Conservation (phyloP, 768 basidiomycete genomes). For the Strobilomyces dryophilus region DNA sequence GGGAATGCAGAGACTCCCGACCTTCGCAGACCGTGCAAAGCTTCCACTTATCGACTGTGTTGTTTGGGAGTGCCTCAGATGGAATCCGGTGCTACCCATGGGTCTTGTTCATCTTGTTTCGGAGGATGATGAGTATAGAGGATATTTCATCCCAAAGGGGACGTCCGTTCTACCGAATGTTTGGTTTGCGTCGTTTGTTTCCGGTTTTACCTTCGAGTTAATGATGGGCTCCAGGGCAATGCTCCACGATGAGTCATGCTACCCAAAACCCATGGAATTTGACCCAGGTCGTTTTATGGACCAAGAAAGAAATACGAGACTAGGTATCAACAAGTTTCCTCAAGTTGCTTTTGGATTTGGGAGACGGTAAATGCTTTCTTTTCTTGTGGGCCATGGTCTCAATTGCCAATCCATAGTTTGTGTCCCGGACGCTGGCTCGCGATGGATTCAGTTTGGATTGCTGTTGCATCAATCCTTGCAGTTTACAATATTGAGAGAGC, state of each 20-base stretch:
- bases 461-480: constrained; percentile 37
- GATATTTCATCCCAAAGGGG: constrained; percentile 42
- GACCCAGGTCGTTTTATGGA: constrained; percentile 36
- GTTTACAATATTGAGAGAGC: constrained; percentile 38
- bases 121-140: constrained; percentile 43
- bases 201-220: constrained; percentile 11
- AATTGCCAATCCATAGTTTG: constrained; percentile 23
- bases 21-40: constrained; percentile 37
- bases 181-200: constrained; percentile 33
- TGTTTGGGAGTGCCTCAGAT: constrained; percentile 35
- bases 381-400: neutral
- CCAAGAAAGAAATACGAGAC: constrained; percentile 19
- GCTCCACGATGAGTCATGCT: constrained; percentile 35
- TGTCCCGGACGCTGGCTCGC: constrained; percentile 46
- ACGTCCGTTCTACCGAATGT: constrained; percentile 44
- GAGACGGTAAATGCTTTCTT: constrained; percentile 27
- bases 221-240: constrained; percentile 33
- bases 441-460: constrained; percentile 41
- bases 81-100: constrained; percentile 38
- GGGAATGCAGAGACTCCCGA: constrained; percentile 43
- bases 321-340: constrained; percentile 34
- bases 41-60: constrained; percentile 38
- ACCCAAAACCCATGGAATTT: constrained; percentile 40
- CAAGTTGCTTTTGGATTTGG: constrained; percentile 41
- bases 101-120: constrained; percentile 19